Evolutionary conservation across 2,329 filamentous ascomycete species (phyloP), one percentile per base, ranked within the genome.

Genomic region (Xylariaceae sp.): DNA sequence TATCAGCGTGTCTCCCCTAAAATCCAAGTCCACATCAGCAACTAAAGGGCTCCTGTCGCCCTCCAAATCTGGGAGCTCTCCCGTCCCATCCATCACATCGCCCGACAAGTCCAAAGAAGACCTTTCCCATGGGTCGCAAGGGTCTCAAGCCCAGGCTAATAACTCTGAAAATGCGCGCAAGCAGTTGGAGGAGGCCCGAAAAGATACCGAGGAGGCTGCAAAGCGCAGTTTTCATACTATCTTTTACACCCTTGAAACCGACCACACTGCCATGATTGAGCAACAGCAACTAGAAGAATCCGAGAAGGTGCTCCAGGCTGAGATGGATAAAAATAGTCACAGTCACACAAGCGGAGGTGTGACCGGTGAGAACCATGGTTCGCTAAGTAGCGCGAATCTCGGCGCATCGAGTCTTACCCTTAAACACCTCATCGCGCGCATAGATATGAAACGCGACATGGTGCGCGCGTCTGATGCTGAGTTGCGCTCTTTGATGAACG

Each of bases 271-370:
- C 42, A 97, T 99, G 94, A 75, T 97, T 52, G 94, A 99, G 72
- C 94, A 99, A 73, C 92, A 97, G 72, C 91, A 93, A 72, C 81
- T 99, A 21, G 94, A 99, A 68, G 94, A 97, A 71, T 92, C 95
- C 1, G 94, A 99, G 71, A 89, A 95, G 70, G 92, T 96, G 70
- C 88, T 97, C 8, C 93, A 97, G 72, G 92, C 92, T 11, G 94
- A 99, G 74, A 94, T 96, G 81, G 92, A 92, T 47, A 82, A 86
- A 66, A 83, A 81, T 48, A 81, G 73, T 50, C 77, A 75, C 55
- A 77, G 76, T 54, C 77, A 76, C 59, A 79, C 79, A 56, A 75
- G 75, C 15, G 78, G 77, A 45, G 76, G 76, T 18, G 73, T 76
- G 20, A 76, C 78, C 29, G 77, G 78, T 11, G 83, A 85, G 61